A percentile compares a stretch with the other conserved stretches of the same genome.
phyloP scores from a whole-genome alignment of 2,329 filamentous ascomycete species.

The Fusarium nodosum region DNA sequence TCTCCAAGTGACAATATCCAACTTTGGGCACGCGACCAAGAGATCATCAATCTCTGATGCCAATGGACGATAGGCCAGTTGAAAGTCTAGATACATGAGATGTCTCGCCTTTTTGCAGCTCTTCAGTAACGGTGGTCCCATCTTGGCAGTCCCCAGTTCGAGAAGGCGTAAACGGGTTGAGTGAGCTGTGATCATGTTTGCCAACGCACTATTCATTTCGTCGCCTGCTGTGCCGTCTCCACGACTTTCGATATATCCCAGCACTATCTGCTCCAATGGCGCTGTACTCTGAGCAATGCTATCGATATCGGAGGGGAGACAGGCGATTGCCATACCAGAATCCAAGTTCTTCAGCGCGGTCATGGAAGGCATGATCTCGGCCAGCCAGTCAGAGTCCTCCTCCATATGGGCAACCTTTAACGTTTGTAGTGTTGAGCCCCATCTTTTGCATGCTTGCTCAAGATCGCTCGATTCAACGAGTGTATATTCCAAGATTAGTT shows the following conservation, averaged over 20 bases:
- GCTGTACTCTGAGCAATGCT: neutral
- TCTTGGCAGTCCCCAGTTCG: fast-evolving
- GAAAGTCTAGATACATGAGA: neutral
- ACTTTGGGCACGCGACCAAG: neutral
- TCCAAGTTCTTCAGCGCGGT: neutral
- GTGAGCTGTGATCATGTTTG: slow-evolving; percentile 7
- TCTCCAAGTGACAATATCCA: neutral
- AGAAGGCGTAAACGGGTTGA: neutral
- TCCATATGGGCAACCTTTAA: neutral
- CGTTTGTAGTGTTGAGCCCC: neutral
- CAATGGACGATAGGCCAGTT: neutral
- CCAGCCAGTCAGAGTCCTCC: neutral
- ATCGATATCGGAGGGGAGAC: neutral
- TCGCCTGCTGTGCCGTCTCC: neutral
- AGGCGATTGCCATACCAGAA: neutral
- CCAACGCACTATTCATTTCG: neutral
- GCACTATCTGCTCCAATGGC: neutral
- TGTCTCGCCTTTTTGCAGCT: neutral
- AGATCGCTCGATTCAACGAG: neutral
- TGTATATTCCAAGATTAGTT: neutral
- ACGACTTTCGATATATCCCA: fast-evolving
- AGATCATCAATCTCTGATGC: neutral
- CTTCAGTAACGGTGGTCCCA: neutral
- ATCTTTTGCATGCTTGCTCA: neutral
- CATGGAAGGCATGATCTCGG: neutral